These are phyloP conservation scores for Pleochaeta shiraiana DNA, from an alignment of 2,329 filamentous ascomycete genomes.

Conservation along the genomic window DNA sequence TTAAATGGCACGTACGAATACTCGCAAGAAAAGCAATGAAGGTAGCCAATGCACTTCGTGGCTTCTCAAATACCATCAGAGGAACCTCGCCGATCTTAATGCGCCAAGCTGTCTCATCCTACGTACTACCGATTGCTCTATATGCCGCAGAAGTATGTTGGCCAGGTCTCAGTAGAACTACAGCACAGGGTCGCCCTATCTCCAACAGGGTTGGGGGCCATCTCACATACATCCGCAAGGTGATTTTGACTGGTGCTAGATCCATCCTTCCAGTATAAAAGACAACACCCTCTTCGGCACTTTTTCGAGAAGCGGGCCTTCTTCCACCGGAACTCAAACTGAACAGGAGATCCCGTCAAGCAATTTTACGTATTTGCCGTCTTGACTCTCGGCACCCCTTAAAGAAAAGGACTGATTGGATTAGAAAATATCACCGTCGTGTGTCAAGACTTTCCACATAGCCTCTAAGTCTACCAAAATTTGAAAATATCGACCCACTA, in stretches of 20 bases:
- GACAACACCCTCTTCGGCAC: neutral
- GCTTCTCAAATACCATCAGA: neutral
- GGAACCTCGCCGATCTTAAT: neutral
- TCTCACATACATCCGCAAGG: neutral
- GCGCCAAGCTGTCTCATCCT: neutral
- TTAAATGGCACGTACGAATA: conserved; percentile 1
- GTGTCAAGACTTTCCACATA: neutral
- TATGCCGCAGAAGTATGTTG: neutral
- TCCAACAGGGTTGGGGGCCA: neutral
- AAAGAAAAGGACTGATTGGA: neutral
- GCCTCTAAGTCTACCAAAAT: neutral
- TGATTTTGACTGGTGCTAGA: neutral
- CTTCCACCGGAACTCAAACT: too few species aligned
- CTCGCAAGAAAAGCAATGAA: neutral
- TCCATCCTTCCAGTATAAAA: neutral
- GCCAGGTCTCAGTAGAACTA: neutral
- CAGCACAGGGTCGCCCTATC: neutral
- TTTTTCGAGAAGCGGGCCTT: too few species aligned
- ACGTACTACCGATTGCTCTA: neutral
- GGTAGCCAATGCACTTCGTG: neutral
- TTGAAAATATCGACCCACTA: neutral
- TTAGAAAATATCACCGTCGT: neutral
- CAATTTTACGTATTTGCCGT: neutral
- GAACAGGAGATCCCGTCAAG: too few species aligned
- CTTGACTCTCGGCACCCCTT: neutral